Conservation (phyloP, 1,284 basidiomycete species). For the Fomes fomentarius region DNA sequence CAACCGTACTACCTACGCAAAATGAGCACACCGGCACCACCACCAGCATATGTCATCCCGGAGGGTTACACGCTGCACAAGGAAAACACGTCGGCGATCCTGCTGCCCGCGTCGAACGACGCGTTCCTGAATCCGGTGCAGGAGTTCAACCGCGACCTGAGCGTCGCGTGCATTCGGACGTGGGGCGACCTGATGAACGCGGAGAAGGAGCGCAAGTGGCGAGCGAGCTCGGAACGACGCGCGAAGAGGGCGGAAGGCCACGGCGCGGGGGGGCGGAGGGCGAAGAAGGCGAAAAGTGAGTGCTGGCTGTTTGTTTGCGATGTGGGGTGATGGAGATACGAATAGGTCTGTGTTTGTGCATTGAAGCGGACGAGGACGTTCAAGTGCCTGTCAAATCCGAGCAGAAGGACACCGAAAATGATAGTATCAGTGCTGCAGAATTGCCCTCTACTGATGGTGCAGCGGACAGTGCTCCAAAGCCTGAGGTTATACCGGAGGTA, state of each 20-base stretch:
- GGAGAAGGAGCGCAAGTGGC: slow-evolving; percentile 67
- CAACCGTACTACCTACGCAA: background rate
- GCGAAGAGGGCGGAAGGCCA: slow-evolving; percentile 35
- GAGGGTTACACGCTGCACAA: slow-evolving; percentile 81
- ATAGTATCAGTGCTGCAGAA: background rate
- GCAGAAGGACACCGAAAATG: background rate
- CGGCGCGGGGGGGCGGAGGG: slow-evolving; percentile 30
- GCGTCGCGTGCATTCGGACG: slow-evolving; percentile 85
- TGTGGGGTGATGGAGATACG: too few species aligned
- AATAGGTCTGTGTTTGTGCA: too few species aligned
- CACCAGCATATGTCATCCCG: slow-evolving; percentile 52
- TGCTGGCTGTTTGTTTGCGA: too few species aligned
- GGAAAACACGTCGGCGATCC: slow-evolving; percentile 84
- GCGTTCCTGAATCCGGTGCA: slow-evolving; percentile 98
- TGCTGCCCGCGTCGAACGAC: slow-evolving; percentile 75
- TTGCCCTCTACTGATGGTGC: background rate
- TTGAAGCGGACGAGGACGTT: slow-evolving; percentile 10
- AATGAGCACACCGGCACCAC: slow-evolving; percentile 22
- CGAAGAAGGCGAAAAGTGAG: slow-evolving; percentile 37
- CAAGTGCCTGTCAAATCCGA: background rate
- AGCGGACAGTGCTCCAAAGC: background rate
- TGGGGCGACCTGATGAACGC: slow-evolving; percentile 82
- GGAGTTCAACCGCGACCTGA: slow-evolving; percentile 97
- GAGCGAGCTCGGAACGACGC: slow-evolving; percentile 43
- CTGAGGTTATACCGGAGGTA: slow-evolving; percentile 17